Conservation (phyloP, 2,329 filamentous ascomycete genomes). For the Paracamarosporium sp. region DNA sequence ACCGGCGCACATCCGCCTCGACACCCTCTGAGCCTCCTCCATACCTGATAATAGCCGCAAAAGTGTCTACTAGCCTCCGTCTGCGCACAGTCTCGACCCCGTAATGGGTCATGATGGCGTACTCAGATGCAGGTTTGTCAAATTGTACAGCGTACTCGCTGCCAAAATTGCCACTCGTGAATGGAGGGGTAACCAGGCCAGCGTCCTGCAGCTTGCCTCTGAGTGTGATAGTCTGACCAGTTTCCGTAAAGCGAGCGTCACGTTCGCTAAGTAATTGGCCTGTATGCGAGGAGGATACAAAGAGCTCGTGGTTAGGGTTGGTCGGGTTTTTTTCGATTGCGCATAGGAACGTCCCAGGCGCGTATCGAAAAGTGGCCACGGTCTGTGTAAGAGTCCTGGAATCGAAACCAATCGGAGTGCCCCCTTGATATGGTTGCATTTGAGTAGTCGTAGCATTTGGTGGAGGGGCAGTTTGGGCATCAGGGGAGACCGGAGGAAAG, state of each 20-base stretch:
- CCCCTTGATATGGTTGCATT: constrained; percentile 37
- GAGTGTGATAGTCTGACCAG: constrained; percentile 79
- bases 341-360: constrained; percentile 90
- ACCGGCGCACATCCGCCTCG: constrained; percentile 81
- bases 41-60: constrained; percentile 79
- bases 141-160: constrained; percentile 98
- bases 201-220: constrained; percentile 78
- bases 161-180: constrained; percentile 74
- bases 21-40: constrained; percentile 78
- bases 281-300: constrained; percentile 86
- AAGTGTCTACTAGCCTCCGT: constrained; percentile 87
- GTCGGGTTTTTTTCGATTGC: constrained; percentile 72
- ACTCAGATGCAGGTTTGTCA: constrained; percentile 79
- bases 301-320: constrained; percentile 71
- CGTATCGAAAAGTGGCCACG: constrained; percentile 65
- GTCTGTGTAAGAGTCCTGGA: constrained; percentile 41
- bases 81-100: constrained; percentile 87
- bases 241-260: constrained; percentile 73
- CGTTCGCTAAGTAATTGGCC: constrained; percentile 74
- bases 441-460: constrained; percentile 30
- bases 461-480: constrained; percentile 22
- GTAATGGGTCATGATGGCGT: constrained; percentile 89
- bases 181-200: constrained; percentile 76
- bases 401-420: constrained; percentile 32
- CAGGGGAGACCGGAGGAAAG: constrained; percentile 71